A percentile compares a stretch with the other conserved stretches of the same genome.
Evolutionary conservation across 768 basidiomycete genomes (phyloP).

Genomic region (Boletales sp.): DNA sequence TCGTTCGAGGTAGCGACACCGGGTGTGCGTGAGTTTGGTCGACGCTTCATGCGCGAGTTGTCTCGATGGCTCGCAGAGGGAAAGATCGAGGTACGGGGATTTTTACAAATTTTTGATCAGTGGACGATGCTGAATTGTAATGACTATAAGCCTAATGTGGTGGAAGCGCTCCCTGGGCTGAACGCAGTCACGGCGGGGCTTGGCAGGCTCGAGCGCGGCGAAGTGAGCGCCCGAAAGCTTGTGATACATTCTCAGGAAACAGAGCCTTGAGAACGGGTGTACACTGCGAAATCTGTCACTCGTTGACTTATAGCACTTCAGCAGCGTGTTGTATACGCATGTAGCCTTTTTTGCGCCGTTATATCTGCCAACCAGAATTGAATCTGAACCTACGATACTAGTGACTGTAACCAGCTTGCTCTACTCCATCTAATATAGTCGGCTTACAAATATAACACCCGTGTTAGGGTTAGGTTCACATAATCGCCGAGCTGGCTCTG

Average conservation of each 20-base stretch:
- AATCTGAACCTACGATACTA: too few species aligned
- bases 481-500: conserved; percentile 2
- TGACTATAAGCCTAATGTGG: background rate
- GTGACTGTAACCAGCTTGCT: too few species aligned
- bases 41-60: conserved; percentile 6
- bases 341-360: too few species aligned
- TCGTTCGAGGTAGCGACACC: conserved; percentile 2
- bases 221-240: conserved; percentile 3
- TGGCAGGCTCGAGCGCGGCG: background rate
- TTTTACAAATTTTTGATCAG: too few species aligned
- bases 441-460: background rate
- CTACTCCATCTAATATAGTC: too few species aligned
- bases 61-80: conserved; percentile 7
- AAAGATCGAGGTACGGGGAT: conserved; percentile 7
- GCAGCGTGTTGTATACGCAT: too few species aligned
- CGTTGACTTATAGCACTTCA: too few species aligned
- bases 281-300: too few species aligned
- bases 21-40: conserved; percentile 5
- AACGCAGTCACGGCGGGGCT: background rate
- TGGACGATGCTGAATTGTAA: too few species aligned
- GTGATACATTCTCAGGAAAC: background rate
- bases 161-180: conserved; percentile 2
- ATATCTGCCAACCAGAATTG: too few species aligned
- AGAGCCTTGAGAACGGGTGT: background rate
- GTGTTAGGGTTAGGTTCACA: conserved; percentile 18